A percentile compares a stretch with the other conserved stretches of the same genome.
Evolutionary conservation across 345 rosid genomes (phyloP).

Genomic region (Erucastrum elatum): DNA sequence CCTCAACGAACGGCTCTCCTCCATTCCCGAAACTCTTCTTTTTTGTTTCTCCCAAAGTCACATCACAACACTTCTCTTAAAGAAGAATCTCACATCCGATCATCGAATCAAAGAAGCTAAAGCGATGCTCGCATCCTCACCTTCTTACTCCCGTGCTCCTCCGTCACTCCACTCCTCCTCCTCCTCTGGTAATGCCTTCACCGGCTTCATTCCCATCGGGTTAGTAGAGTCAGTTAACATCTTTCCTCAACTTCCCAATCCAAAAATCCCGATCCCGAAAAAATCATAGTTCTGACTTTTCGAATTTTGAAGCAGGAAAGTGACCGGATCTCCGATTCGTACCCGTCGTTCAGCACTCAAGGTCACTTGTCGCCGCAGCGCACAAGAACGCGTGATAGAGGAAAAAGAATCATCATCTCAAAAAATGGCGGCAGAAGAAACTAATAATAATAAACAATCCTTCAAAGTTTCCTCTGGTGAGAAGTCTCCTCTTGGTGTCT

Average conservation of each 20-base stretch:
- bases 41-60: constrained; percentile 28
- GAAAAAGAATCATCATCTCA: constrained; percentile 47
- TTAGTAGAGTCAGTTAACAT: neutral
- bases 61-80: constrained; percentile 18
- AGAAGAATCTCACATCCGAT: constrained; percentile 6
- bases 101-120: neutral
- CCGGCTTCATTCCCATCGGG: constrained; percentile 34
- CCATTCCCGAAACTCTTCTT: constrained; percentile 12
- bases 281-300: neutral
- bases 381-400: constrained; percentile 57
- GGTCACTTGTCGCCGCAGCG: constrained; percentile 47
- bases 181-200: constrained; percentile 16
- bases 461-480: constrained; percentile 65
- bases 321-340: constrained; percentile 33
- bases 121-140: constrained; percentile 26
- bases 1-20: constrained; percentile 13
- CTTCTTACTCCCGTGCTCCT: constrained; percentile 8
- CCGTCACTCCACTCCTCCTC: neutral
- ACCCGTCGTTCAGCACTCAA: constrained; percentile 34
- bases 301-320: constrained; percentile 33
- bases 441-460: constrained; percentile 19
- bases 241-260: neutral
- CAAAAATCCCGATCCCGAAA: neutral
- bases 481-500: constrained; percentile 76
- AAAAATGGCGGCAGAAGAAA: constrained; percentile 44